Evolutionary conservation across 163 green algal species (phyloP).

Genomic region (Chlamydomonas reinhardtii): DNA sequence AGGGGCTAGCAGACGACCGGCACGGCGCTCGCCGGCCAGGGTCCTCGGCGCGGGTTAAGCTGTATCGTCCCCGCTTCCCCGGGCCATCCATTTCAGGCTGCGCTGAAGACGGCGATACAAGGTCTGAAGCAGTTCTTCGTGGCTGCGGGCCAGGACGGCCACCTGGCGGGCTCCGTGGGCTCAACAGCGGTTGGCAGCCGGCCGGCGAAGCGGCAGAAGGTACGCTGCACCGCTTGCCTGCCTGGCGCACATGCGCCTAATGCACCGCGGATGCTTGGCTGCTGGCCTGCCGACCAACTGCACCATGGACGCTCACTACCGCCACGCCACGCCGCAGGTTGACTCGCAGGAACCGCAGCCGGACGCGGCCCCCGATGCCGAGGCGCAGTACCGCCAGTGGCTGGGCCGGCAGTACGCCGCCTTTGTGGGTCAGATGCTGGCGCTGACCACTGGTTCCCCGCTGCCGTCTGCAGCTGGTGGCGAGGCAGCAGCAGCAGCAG

Average conservation of each 20-base stretch:
- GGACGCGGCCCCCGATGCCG: background rate
- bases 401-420: conserved; percentile 66
- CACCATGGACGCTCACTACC: too few relatives aligned
- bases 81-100: conserved; percentile 46
- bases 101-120: conserved; percentile 58
- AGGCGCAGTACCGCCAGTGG: conserved; percentile 59
- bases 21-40: too few relatives aligned
- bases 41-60: too few relatives aligned
- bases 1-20: too few relatives aligned
- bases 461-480: background rate
- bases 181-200: background rate
- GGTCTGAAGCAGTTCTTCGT: conserved; percentile 74
- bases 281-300: too few relatives aligned
- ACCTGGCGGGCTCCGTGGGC: conserved; percentile 4
- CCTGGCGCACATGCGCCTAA: too few relatives aligned
- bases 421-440: conserved; percentile 51
- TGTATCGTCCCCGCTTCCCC: too few relatives aligned
- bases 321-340: too few relatives aligned
- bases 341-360: too few relatives aligned
- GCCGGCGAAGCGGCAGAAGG: conserved; percentile 27
- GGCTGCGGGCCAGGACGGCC: conserved; percentile 55
- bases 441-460: conserved; percentile 22
- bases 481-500: background rate
- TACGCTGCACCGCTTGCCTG: background rate
- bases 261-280: too few relatives aligned